Base-by-base conservation (phyloP, 1,139 yeast genomes). In the Wickerhamomyces sp. region DNA sequence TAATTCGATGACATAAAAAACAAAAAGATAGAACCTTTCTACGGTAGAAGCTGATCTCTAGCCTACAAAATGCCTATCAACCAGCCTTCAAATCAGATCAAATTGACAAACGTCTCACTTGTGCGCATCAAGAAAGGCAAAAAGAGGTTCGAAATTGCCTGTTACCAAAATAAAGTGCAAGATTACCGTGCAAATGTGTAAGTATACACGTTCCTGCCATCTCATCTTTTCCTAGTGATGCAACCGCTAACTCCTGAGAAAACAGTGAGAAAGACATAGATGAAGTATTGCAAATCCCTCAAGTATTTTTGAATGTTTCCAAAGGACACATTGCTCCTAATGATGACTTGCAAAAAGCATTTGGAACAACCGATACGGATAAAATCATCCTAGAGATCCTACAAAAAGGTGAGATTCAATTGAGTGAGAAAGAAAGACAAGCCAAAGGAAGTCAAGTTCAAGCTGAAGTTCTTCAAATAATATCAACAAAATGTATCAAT, bases 281-380 rank as follows among this genome's bases (percentile, higher is more conserved):
- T 67, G 99, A 93, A 62, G 99, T 93, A 6, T 71, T 93, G 37
- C 99, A 93, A 62, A 90, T 93, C 44, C 96, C 91, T n/a, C 96
- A 87, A 62, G 95, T 93, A 2, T 93, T 94, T 60, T 67, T 81
- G 39, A 93, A 94, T 61, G 99, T 91, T 0, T 88, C 96, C 23
- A 93, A 94, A 60, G 99, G 99, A 2, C 91, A 83, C 54, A 94
- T 88, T 2, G 99, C 99, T 4, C 81, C 91, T 29, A 81, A 86
- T 55, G 96, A 89, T 10, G 98, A 93, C 52, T 70, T 93, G 40
- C 71, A 76, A 57, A 74, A 79, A 43, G 74, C 84, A 1, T 93
- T 94, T 63, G 91, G 88, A 1, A 78, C 90, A 0, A 81, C 88
- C 0, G 83, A 90, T 56, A 76, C 78, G 32, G 89, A 89, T 60